Evolutionary conservation across 1,284 basidiomycete genomes (phyloP), one percentile per base, ranked within the genome.

Genomic region (Lentinula novae-zelandiae): DNA sequence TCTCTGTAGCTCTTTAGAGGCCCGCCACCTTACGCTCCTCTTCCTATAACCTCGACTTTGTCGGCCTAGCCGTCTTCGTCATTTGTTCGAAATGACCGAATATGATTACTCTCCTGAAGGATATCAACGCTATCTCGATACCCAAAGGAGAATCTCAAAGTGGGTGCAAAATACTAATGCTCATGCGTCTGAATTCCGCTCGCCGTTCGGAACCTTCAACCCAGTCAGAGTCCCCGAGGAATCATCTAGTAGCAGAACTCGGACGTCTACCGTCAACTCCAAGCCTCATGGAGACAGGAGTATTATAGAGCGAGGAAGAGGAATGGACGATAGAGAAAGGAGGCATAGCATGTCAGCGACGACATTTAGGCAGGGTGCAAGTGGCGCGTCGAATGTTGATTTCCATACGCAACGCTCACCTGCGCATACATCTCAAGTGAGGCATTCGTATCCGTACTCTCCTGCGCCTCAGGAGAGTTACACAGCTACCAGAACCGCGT

Each of bases 31-130:
- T 15, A 42, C 40, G 13, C 13, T n/a, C 12, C 27, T 27, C 27
- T 27, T 4, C 3, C 40, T n/a, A n/a, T 42, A 17, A 5, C 40
- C 5, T 42, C n/a, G 5, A 42, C 15, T n/a, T 15, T 15, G 6
- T 34, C 27, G 44, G 27, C 27, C 3, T 27, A 27, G 27, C 27
- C 27, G 27, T 27, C 27, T 27, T 53, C 44, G 31, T 22, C 13
- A 38, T n/a, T 62, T 39, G 10, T 34, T 53, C 38, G 40, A 27
- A 48, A 64, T 64, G 63, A 61, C 64, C 7, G 64, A 63, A 46
- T 63, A 62, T 52, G 61, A 65, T 53, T 63, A 63, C n/a, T 63
- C 64, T 22, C 59, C 52, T 34, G 61, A 65, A 52, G 62, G 54
- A 20, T 63, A 65, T 46, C 53, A 61, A 38, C 62, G 60, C 17